These are phyloP conservation scores for Aspergillus awamori DNA, from an alignment of 2,329 filamentous ascomycete species.

Conservation along the genomic window DNA sequence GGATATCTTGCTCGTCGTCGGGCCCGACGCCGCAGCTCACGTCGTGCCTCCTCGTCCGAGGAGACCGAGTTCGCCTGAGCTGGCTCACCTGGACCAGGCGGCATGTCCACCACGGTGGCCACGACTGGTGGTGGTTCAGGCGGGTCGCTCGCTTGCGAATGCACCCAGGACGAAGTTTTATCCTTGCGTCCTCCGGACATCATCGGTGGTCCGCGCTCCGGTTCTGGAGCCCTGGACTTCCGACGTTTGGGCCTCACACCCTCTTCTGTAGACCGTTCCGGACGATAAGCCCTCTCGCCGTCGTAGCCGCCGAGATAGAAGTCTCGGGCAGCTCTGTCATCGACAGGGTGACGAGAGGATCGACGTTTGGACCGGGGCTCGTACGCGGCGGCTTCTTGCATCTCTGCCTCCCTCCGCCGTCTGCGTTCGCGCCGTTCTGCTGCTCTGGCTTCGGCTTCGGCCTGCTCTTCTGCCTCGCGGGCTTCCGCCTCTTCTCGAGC, in stretches of 20 bases:
- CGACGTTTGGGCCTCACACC: constrained; percentile 38
- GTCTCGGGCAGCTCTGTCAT: constrained; percentile 31
- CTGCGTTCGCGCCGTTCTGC: constrained; percentile 46
- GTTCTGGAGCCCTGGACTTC: constrained; percentile 36
- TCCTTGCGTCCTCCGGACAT: constrained; percentile 45
- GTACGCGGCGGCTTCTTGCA: constrained; percentile 28
- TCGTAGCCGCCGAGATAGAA: constrained; percentile 32
- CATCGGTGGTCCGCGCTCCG: constrained; percentile 30
- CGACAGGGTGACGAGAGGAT: constrained; percentile 30
- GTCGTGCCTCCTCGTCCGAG: constrained; percentile 48
- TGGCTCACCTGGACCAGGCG: constrained; percentile 32
- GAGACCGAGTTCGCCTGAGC: constrained; percentile 41
- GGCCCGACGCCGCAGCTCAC: constrained; percentile 40
- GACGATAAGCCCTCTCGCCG: constrained; percentile 31
- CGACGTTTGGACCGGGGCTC: constrained; percentile 36
- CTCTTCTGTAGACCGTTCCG: constrained; percentile 38
- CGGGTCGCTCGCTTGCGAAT: constrained; percentile 51
- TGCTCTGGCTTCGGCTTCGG: constrained; percentile 38
- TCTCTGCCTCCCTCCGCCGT: constrained; percentile 39
- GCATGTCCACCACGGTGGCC: constrained; percentile 49
- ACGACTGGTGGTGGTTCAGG: constrained; percentile 52
- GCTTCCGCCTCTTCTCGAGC: constrained; percentile 54
- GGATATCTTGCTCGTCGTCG: constrained; percentile 46
- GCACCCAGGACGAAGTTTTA: constrained; percentile 55
- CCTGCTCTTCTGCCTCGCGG: constrained; percentile 59